Percentiles rank a stretch among this genome's conserved stretches.
Evolutionary conservation across 495 filamentous ascomycete species (phyloP).

Genomic region (Penicillium macrosclerotiorum): DNA sequence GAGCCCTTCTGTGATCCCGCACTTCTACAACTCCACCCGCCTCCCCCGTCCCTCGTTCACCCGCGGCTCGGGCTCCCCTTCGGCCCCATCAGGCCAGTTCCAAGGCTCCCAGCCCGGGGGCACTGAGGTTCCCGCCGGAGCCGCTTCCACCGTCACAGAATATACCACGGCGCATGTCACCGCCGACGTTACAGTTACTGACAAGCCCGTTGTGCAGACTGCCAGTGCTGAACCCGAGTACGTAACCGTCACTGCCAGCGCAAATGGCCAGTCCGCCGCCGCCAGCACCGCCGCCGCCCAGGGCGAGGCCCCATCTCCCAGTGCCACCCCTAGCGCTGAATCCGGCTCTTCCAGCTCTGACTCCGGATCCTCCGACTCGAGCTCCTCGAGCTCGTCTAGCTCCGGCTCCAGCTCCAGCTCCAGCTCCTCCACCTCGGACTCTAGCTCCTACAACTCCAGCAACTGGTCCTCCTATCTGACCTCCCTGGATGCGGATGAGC

Average conservation of each 20-base stretch:
- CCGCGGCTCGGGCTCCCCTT: conserved; percentile 7
- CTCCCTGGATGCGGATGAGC: conserved; percentile 37
- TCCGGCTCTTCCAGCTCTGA: conserved; percentile 3
- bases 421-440: conserved; percentile 2
- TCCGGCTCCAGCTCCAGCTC: conserved; percentile 6
- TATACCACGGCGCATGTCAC: conserved; percentile 9
- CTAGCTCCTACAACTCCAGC: conserved; percentile 19
- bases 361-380: conserved; percentile 1
- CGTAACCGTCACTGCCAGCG: conserved; percentile 20
- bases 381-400: neutral
- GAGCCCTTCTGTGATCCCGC: conserved; percentile 17
- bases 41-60: conserved; percentile 19
- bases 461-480: conserved; percentile 34
- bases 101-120: conserved; percentile 11
- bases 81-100: conserved; percentile 5
- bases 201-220: conserved; percentile 21
- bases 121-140: neutral
- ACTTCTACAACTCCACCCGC: conserved; percentile 16
- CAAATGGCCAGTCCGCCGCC: conserved; percentile 21
- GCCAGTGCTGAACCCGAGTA: conserved; percentile 12
- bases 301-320: too few species aligned
- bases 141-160: conserved; percentile 8
- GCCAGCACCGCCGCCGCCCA: conserved; percentile 10
- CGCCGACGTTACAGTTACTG: conserved; percentile 20
- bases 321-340: conserved; percentile 5